These are phyloP conservation scores for Hypomyces rosellus DNA, from an alignment of 2,329 filamentous ascomycete genomes.

Conservation along the genomic window DNA sequence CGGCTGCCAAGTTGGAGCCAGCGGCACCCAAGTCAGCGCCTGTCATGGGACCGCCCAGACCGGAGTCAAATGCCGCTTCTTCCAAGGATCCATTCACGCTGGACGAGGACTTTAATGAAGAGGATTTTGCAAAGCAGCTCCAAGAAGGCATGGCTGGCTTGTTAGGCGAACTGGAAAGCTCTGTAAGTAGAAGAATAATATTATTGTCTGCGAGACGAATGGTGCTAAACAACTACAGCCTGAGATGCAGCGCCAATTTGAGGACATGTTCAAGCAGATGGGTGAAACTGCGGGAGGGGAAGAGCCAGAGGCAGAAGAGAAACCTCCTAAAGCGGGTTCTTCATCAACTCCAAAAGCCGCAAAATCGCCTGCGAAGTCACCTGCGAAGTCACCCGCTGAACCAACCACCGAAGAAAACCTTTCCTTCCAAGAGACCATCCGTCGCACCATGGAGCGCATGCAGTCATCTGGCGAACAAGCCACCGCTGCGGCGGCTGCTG, in stretches of 20 bases:
- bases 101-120: conserved; percentile 52
- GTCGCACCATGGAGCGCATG: conserved; percentile 93
- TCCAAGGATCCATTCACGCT: conserved; percentile 17
- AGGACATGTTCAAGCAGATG: conserved; percentile 69
- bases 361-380: conserved; percentile 16
- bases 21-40: conserved; percentile 19
- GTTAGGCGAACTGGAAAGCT: conserved; percentile 62
- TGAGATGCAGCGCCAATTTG: conserved; percentile 73
- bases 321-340: not conserved
- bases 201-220: not conserved
- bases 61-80: conserved; percentile 25
- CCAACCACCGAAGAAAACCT: conserved; percentile 46
- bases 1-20: conserved; percentile 48
- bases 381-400: conserved; percentile 20
- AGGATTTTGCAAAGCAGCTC: conserved; percentile 78
- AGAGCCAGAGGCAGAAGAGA: conserved; percentile 8
- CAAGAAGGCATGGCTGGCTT: conserved; percentile 84
- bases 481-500: conserved; percentile 66
- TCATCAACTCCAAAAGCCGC: conserved; percentile 10
- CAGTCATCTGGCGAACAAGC: conserved; percentile 81
- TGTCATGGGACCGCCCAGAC: conserved; percentile 22
- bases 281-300: conserved; percentile 41
- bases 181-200: conserved; percentile 33
- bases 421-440: conserved; percentile 87
- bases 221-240: conserved; percentile 32